Evolutionary conservation across 2,329 filamentous ascomycete species (phyloP).

Genomic region (Fusarium heterosporum): DNA sequence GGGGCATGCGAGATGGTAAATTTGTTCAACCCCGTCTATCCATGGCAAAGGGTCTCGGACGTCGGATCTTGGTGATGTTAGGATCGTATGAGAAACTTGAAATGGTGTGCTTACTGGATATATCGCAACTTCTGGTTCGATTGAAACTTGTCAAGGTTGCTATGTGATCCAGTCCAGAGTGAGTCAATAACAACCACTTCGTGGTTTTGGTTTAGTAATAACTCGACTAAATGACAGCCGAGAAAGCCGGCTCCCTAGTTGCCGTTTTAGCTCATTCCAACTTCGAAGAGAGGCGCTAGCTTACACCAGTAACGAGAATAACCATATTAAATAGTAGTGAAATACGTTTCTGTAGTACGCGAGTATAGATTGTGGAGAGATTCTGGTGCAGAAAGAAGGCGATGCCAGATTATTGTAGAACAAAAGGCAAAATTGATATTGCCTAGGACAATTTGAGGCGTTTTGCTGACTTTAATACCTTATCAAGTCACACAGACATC

Average conservation of each 20-base stretch:
- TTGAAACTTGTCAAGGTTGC: slow-evolving; percentile 19
- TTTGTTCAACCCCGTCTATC: slow-evolving; percentile 32
- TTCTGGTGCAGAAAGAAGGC: no score
- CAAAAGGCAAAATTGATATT: no score
- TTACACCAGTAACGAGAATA: slow-evolving; percentile 32
- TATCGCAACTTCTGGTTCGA: slow-evolving; percentile 24
- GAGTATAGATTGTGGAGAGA: background rate
- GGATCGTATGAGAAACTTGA: fast-evolving
- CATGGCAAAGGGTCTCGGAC: slow-evolving; percentile 32
- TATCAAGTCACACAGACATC: slow-evolving; percentile 5
- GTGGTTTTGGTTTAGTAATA: slow-evolving; percentile 25
- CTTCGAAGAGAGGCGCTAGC: background rate
- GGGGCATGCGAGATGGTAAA: slow-evolving; percentile 39
- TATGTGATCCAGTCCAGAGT: slow-evolving; percentile 34
- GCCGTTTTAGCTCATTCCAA: background rate
- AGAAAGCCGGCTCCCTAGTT: slow-evolving; percentile 37
- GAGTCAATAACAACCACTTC: slow-evolving; percentile 37
- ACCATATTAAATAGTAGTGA: slow-evolving; percentile 3
- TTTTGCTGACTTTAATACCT: background rate
- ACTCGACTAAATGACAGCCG: slow-evolving; percentile 33
- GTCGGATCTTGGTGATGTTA: slow-evolving; percentile 11
- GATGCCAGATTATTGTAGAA: no score
- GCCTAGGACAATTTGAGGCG: no score
- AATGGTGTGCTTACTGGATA: background rate
- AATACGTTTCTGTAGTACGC: background rate